Evolutionary conservation across 2,329 filamentous ascomycete genomes (phyloP).

Genomic region (Exophiala alcalophila): DNA sequence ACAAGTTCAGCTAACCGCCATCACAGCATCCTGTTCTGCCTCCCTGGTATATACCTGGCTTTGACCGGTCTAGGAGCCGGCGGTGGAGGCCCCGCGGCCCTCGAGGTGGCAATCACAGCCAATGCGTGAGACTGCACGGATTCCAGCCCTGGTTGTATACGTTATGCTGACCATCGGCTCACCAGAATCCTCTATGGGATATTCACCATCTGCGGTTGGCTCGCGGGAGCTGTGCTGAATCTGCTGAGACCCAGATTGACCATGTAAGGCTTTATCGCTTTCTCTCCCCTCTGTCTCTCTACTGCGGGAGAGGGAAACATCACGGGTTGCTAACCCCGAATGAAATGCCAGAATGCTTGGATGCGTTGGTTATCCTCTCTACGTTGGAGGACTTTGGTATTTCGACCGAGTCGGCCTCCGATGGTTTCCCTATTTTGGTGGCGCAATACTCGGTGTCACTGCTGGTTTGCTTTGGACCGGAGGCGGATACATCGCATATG

Average conservation of each 20-base stretch:
- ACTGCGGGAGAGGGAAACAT: no score
- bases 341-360: no score
- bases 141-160: not conserved
- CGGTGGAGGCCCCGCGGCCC: conserved; percentile 23
- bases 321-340: no score
- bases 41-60: conserved; percentile 16
- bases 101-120: conserved; percentile 14
- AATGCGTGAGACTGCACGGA: conserved; percentile 1
- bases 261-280: no score
- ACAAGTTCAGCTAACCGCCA: no score
- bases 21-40: conserved; percentile 10
- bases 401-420: conserved; percentile 19
- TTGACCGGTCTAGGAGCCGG: conserved; percentile 25
- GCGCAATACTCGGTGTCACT: conserved; percentile 15
- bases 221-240: conserved; percentile 22
- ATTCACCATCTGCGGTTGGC: conserved; percentile 17
- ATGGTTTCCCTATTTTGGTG: conserved; percentile 20
- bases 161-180: conserved; percentile 6
- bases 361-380: conserved; percentile 22
- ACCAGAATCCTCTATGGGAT: conserved; percentile 26
- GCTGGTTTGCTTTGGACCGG: conserved; percentile 19
- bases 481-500: conserved; percentile 4
- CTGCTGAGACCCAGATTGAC: conserved; percentile 19
- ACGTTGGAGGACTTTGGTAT: conserved; percentile 25
- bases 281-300: no score